Percentiles rank a stretch among this genome's conserved stretches.
phyloP scores from a whole-genome alignment of 177 flowering plant genomes.

The Telopea speciosissima region DNA sequence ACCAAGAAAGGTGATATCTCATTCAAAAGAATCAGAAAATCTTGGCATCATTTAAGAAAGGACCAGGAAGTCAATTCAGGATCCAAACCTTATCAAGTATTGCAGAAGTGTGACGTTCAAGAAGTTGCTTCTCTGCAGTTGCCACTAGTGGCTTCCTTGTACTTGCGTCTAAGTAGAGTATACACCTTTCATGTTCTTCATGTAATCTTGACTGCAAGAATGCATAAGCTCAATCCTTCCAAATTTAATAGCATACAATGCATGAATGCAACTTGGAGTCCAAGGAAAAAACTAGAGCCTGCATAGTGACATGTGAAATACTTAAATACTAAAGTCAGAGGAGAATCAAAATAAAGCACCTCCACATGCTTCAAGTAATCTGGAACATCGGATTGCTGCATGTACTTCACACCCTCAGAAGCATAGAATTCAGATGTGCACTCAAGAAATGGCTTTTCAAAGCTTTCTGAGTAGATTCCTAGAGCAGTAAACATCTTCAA shows the following conservation, averaged over 20 bases:
- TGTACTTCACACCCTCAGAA: constrained; percentile 90
- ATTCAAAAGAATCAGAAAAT: not conserved
- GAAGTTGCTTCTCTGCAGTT: constrained; percentile 85
- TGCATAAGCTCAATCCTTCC: not conserved
- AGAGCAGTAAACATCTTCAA: constrained; percentile 97
- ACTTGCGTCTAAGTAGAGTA: constrained; percentile 71
- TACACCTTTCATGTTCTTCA: constrained; percentile 94
- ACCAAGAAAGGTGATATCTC: not conserved
- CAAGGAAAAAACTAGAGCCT: not conserved
- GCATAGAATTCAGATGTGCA: constrained; percentile 97
- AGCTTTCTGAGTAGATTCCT: constrained; percentile 88
- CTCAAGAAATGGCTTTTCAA: constrained; percentile 96
- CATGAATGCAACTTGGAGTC: not conserved
- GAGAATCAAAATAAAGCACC: constrained; percentile 38
- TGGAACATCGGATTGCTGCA: constrained; percentile 97
- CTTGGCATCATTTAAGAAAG: not conserved
- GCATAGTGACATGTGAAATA: not conserved
- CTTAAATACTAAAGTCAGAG: not conserved
- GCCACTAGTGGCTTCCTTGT: constrained; percentile 87
- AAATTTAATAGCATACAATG: not conserved
- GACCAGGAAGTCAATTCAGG: not conserved
- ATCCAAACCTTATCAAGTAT: constrained; percentile 80
- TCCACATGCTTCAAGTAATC: constrained; percentile 97
- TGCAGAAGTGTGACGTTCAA: constrained; percentile 76
- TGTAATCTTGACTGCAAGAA: constrained; percentile 78